Conservation (phyloP, 1,284 basidiomycete species). For the Leccinum griseonigrum region DNA sequence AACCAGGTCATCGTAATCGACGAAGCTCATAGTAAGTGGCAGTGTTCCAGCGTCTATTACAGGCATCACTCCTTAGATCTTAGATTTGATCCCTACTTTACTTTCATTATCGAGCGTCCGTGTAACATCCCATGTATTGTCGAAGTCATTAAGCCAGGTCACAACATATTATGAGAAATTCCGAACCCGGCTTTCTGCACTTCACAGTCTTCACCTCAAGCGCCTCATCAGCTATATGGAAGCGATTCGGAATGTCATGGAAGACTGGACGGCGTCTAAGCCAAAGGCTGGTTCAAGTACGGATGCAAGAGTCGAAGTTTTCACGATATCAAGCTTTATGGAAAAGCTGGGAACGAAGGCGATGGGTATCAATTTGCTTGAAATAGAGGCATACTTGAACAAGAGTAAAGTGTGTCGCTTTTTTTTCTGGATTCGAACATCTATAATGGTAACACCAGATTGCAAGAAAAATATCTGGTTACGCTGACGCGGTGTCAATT, state of each 20-base stretch:
- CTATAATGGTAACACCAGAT: slow-evolving; percentile 41
- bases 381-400: slow-evolving; percentile 82
- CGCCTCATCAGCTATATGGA: slow-evolving; percentile 75
- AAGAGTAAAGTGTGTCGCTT: slow-evolving; percentile 70
- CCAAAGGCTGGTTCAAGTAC: slow-evolving; percentile 15
- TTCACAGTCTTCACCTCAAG: slow-evolving; percentile 78
- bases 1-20: slow-evolving; percentile 90
- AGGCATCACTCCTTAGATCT: slow-evolving; percentile 44
- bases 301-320: slow-evolving; percentile 47
- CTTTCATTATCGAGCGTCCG: slow-evolving; percentile 81
- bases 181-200: slow-evolving; percentile 67
- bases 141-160: slow-evolving; percentile 74
- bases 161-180: slow-evolving; percentile 80
- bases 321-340: slow-evolving; percentile 67
- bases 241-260: slow-evolving; percentile 59
- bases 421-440: background rate
- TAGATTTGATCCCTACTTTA: slow-evolving; percentile 86
- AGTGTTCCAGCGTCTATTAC: background rate
- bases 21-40: slow-evolving; percentile 88
- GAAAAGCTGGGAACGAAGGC: slow-evolving; percentile 64
- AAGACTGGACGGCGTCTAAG: slow-evolving; percentile 42
- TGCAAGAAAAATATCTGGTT: slow-evolving; percentile 76
- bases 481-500: slow-evolving; percentile 67
- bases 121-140: slow-evolving; percentile 60
- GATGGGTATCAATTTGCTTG: slow-evolving; percentile 77